phyloP scores from a whole-genome alignment of 805 yeast genomes.

The Suhomyces faveliae region DNA sequence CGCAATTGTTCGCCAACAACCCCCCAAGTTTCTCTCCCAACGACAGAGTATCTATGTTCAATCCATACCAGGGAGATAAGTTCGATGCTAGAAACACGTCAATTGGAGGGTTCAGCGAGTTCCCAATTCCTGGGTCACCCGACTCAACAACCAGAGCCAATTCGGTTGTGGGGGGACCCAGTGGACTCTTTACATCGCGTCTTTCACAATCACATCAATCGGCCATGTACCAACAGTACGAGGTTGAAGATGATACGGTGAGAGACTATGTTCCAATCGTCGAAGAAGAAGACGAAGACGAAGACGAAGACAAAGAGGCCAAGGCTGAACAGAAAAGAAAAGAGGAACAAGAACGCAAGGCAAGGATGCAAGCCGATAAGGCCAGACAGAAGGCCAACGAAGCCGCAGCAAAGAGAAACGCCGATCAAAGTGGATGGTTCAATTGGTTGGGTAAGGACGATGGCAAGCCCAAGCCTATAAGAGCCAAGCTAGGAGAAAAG shows the following conservation, averaged over 20 bases:
- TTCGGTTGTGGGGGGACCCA: slow-evolving; percentile 37
- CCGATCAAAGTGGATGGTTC: slow-evolving; percentile 50
- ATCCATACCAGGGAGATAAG: slow-evolving; percentile 25
- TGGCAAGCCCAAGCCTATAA: slow-evolving; percentile 70
- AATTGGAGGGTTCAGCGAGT: slow-evolving; percentile 33
- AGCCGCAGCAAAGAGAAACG: slow-evolving; percentile 10
- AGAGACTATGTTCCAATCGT: slow-evolving; percentile 40
- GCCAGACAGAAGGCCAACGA: slow-evolving; percentile 31
- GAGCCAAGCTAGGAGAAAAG: slow-evolving; percentile 84
- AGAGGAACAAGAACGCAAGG: slow-evolving; percentile 18
- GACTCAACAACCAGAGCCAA: slow-evolving; percentile 45
- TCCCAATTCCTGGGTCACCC: slow-evolving; percentile 47
- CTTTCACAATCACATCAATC: slow-evolving; percentile 46
- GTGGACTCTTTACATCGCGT: slow-evolving; percentile 38
- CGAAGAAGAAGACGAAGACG: slow-evolving; percentile 49
- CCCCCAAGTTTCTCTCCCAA: slow-evolving; percentile 6
- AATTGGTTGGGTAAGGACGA: slow-evolving; percentile 45
- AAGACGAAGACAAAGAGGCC: slow-evolving; percentile 32
- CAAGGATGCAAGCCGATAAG: slow-evolving; percentile 23
- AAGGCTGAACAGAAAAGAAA: slow-evolving; percentile 14
- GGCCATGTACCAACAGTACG: slow-evolving; percentile 44
- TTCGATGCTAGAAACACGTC: slow-evolving; percentile 1
- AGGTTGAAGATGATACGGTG: slow-evolving; percentile 45
- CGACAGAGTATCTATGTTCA: slow-evolving; percentile 19
- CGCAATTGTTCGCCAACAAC: slow-evolving; percentile 1